These are phyloP conservation scores for Acmispon strigosus DNA, from an alignment of 306 rosid species.

Conservation along the genomic window DNA sequence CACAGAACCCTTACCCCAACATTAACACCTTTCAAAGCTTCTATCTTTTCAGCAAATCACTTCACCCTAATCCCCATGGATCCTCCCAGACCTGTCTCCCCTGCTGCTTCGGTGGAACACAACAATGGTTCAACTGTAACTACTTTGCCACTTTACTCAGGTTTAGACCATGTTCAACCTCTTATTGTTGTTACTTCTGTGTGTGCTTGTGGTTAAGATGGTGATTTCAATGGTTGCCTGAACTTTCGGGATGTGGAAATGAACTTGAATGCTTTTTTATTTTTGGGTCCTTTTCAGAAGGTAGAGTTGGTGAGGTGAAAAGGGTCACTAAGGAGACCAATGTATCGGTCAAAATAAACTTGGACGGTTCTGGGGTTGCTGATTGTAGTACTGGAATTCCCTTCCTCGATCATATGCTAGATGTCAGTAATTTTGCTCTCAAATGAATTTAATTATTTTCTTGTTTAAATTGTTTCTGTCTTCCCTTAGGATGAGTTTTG, in stretches of 20 bases:
- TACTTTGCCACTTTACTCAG: slow-evolving; percentile 28
- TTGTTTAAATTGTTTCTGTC: no score
- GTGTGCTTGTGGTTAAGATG: background rate
- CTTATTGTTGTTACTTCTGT: background rate
- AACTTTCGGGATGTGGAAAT: background rate
- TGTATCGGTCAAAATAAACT: slow-evolving; percentile 72
- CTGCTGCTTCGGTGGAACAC: slow-evolving; percentile 29
- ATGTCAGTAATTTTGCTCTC: slow-evolving; percentile 65
- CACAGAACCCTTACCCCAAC: background rate
- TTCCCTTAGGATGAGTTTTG: no score
- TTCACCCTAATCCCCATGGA: slow-evolving; percentile 27
- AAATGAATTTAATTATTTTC: no score
- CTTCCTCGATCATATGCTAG: slow-evolving; percentile 95
- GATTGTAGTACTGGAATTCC: slow-evolving; percentile 80
- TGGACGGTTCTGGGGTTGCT: slow-evolving; percentile 85
- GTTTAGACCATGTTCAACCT: background rate
- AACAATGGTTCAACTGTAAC: slow-evolving; percentile 37
- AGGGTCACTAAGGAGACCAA: slow-evolving; percentile 83
- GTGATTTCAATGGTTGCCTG: background rate
- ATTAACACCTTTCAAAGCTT: background rate
- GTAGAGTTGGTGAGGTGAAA: slow-evolving; percentile 81
- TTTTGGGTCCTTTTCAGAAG: slow-evolving; percentile 35
- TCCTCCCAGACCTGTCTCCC: slow-evolving; percentile 14
- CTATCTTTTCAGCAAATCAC: slow-evolving; percentile 17
- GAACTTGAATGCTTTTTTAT: background rate